Evolutionary conservation across 306 rosid genomes (phyloP).

Genomic region (Quercus rubra): DNA sequence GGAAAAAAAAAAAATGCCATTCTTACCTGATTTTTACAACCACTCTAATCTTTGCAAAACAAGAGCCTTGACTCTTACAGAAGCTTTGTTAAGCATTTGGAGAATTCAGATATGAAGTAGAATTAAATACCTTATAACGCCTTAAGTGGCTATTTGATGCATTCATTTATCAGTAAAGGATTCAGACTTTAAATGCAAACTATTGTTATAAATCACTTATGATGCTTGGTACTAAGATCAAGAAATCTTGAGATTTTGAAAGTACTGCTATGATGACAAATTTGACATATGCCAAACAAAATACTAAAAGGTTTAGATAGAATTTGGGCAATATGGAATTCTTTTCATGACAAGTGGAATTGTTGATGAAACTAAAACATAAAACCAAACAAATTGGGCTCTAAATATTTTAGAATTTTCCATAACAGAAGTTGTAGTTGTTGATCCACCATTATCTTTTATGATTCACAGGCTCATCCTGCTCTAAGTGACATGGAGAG

Average conservation of each 20-base stretch:
- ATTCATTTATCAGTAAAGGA: neutral
- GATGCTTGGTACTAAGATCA: neutral
- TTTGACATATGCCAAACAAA: neutral
- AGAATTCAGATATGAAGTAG: neutral
- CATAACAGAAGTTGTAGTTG: neutral
- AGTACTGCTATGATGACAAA: neutral
- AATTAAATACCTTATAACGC: neutral
- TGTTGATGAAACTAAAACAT: conserved; percentile 16
- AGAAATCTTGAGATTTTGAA: neutral
- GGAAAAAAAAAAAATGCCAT: neutral
- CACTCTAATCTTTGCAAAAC: neutral
- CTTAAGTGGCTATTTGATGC: neutral
- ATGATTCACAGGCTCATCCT: conserved; percentile 80
- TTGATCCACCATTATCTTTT: neutral
- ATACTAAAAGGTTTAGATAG: neutral
- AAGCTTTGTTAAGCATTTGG: neutral
- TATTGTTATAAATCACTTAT: neutral
- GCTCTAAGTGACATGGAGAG: conserved; percentile 79
- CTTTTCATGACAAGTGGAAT: neutral
- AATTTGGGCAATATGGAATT: neutral
- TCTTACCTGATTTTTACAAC: neutral
- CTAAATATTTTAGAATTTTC: no score
- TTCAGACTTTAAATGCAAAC: neutral
- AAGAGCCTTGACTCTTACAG: neutral
- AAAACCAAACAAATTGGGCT: neutral